These are phyloP conservation scores for Yamadazyma trypodendri DNA, from an alignment of 1,139 yeast species.

Conservation along the genomic window DNA sequence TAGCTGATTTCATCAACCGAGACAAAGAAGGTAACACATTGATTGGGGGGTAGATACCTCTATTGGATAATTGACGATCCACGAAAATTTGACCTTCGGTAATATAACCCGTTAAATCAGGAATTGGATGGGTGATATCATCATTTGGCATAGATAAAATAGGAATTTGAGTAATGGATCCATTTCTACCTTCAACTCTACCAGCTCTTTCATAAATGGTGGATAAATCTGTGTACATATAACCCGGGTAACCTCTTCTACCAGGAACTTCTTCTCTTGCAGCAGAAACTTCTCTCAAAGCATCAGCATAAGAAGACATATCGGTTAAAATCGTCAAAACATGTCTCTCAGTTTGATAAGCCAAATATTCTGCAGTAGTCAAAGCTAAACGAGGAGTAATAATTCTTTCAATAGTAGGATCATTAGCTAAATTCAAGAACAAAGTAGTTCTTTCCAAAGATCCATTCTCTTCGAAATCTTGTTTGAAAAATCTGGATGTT, in stretches of 20 bases:
- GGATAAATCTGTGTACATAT: constrained; percentile 99
- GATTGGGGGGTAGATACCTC: constrained; percentile 98
- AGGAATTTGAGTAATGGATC: constrained; percentile 98
- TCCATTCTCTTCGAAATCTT: constrained; percentile 98
- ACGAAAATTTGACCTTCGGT: constrained; percentile 98
- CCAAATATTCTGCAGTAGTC: constrained; percentile 97
- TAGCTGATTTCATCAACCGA: constrained; percentile 98
- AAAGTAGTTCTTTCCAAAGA: constrained; percentile 96
- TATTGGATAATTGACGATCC: constrained; percentile 93
- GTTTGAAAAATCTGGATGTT: constrained; percentile 66
- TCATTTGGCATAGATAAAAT: constrained; percentile 99
- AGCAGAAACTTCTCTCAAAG: constrained; percentile 98
- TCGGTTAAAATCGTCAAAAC: constrained; percentile 96
- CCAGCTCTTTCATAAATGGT: constrained; percentile 99
- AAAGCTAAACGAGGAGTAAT: constrained; percentile 99
- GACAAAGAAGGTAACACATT: constrained; percentile 96
- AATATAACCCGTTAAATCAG: constrained; percentile 98
- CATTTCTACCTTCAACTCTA: constrained; percentile 99
- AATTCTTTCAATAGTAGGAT: constrained; percentile 98
- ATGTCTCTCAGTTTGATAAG: constrained; percentile 98
- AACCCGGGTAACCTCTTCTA: constrained; percentile 99
- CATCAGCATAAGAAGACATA: constrained; percentile 99
- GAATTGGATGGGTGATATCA: constrained; percentile 99
- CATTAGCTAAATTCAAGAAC: constrained; percentile 96
- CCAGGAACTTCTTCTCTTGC: constrained; percentile 99